Base-by-base conservation (phyloP, 768 basidiomycete genomes). In the Tylopilus sp. region DNA sequence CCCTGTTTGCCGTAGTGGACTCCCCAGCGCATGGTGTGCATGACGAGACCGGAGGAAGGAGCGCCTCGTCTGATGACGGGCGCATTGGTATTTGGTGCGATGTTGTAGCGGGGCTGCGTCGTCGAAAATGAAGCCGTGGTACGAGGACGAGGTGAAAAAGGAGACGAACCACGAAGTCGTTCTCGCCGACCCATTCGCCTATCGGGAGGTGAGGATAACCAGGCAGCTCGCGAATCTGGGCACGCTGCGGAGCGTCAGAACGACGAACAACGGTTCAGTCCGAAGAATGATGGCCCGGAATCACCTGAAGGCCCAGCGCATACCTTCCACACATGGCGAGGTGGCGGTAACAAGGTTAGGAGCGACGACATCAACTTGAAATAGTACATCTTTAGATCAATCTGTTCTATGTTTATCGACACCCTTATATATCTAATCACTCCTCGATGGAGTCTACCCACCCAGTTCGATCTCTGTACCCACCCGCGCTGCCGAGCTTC, bases 1-100 rank as follows among this genome's bases (percentile, higher is more conserved):
- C 43, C 6, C 56, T 86, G 82, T 57, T 94, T 89, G 34, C 74
- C 70, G 49, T 79, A 74, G 64, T 90, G 91, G 1, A 95, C 75
- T 8, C 95, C 94, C 94, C 94, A 98, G 53, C 79, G 85, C 91
- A 92, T 92, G 0, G 87, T 86, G 31, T 91, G 88, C 56, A 95
- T 66, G 22, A 87, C 72, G 19, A 85, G 69, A 13, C 68, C 28
- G 12, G 26, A 28, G n/a, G 62, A 12, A 31, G 61, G 55, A 51
- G 42, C 61, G 34, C 76, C 73, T 16, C 84, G 80, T 26, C 76
- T 73, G 29, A 95, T 74, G 31, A 95, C 87, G 21, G 92, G 89
- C 0, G 84, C 87, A 45, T 86, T 76, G 0, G 87, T 81, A 41
- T 85, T 86, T 0, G 93, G 93, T 1, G 92, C 90, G 54, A 94